Base-by-base conservation (phyloP, 805 yeast genomes). In the Saccharomycopsis lassenensis region DNA sequence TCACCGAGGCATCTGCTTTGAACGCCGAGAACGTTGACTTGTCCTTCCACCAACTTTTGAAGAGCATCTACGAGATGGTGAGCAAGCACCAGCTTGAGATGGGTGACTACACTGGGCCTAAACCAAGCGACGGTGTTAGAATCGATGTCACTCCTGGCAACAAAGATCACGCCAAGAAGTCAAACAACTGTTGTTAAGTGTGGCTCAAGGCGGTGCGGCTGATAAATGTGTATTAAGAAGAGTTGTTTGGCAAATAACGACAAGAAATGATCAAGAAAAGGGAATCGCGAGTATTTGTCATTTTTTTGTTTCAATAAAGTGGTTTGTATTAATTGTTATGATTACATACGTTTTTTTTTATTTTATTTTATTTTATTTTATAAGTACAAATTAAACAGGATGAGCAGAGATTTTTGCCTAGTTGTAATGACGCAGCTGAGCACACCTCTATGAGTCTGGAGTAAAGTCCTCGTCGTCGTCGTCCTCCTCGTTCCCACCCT, bases 1-100 rank as follows among this genome's bases (percentile, higher is more conserved):
- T 91, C 57, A 89, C 95, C 31, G 98, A 91, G 65, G 93, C 97
- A 11, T 79, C 93, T 43, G 98, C 97, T 19, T 69, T 91, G 45
- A 84, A 84, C 49, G 79, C 94, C 30, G 93, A 89, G 53, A 91
- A 91, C 57, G 98, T 91, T 40, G 97, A 91, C 56, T 68, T 76
- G 47, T 87, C 96, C 6, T 91, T 91, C 71, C 84, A 86, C 57
- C 94, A 87, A 58, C 72, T 91, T 48, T 74, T 91, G 52, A 84
- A 87, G 46, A 84, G 89, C 51, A 91, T 91, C 51, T 87, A 86
- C 60, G 94, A 89, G 55, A 80, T 85, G 93, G 82, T 89, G 51
- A 72, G 89, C 44, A 81, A 87, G 57, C 94, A 86, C 60, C 94
- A 85, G 62, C 77, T 85, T 44, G 94, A 89, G 54, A 71, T 84